phyloP scores from a whole-genome alignment of 176 grass and related monocot species.

The Lolium rigidum region DNA sequence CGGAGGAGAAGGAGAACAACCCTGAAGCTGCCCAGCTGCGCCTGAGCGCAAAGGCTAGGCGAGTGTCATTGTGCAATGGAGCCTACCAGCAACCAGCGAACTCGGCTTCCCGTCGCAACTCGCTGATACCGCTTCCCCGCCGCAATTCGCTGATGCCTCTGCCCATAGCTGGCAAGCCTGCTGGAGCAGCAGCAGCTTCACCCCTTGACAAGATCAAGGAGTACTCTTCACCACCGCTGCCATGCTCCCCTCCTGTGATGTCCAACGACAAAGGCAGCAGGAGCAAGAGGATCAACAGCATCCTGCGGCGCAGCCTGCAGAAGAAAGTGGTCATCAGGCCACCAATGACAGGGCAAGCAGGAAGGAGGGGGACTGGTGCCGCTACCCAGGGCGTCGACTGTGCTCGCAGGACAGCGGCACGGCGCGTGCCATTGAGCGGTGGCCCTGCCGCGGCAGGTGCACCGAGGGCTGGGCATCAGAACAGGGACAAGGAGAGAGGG shows the following conservation, averaged over 20 bases:
- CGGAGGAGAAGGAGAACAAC: conserved; percentile 87
- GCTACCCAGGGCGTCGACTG: conserved; percentile 38
- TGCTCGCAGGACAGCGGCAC: conserved; percentile 23
- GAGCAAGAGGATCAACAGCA: conserved; percentile 72
- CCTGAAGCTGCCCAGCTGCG: conserved; percentile 41
- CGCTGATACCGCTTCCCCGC: conserved; percentile 48
- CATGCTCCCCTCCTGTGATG: conserved; percentile 36
- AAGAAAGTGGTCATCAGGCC: conserved; percentile 93
- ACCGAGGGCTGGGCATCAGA: conserved; percentile 38
- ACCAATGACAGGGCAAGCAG: conserved; percentile 37
- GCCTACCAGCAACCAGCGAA: conserved; percentile 32
- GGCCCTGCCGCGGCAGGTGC: not conserved
- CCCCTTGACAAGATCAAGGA: conserved; percentile 47
- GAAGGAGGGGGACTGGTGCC: conserved; percentile 30
- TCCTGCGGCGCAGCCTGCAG: conserved; percentile 87
- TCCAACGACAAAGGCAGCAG: conserved; percentile 47
- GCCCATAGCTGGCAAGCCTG: conserved; percentile 43
- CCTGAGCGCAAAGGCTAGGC: conserved; percentile 36
- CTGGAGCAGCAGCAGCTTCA: not conserved
- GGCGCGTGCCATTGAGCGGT: conserved; percentile 42
- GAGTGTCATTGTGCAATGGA: conserved; percentile 61
- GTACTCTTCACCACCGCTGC: conserved; percentile 21
- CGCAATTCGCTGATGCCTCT: conserved; percentile 62
- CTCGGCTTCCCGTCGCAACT: conserved; percentile 37
- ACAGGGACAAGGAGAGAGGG: conserved; percentile 65